Conservation (phyloP, 163 green algal species). For the Coccomyxa subellipsoidea region DNA sequence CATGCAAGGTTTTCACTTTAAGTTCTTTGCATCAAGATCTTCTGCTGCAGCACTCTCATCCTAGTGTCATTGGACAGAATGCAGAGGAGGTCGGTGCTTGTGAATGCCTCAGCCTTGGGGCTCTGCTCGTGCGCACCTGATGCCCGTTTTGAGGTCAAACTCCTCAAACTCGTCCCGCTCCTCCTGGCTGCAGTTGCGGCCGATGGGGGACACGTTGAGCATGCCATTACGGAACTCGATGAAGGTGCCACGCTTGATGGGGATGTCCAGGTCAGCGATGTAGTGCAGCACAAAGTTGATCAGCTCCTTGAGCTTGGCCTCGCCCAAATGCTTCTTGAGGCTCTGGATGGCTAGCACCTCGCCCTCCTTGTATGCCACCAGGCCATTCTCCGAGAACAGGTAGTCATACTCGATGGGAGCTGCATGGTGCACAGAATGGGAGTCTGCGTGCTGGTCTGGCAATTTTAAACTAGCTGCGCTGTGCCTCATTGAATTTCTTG, state of each 20-base stretch:
- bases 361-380: slow-evolving; percentile 92
- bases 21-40: no score
- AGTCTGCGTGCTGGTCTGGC: no score
- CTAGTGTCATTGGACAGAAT: no score
- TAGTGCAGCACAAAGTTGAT: slow-evolving; percentile 98
- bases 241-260: slow-evolving; percentile 98
- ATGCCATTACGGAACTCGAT: slow-evolving; percentile 99
- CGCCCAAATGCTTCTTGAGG: slow-evolving; percentile 84
- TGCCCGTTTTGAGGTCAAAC: slow-evolving; percentile 73
- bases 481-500: no score
- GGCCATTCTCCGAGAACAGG: slow-evolving; percentile 96
- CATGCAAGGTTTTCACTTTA: no score
- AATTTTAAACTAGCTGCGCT: no score
- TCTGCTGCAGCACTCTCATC: no score
- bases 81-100: neutral
- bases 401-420: slow-evolving; percentile 83
- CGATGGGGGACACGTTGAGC: slow-evolving; percentile 98
- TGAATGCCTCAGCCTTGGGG: neutral
- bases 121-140: slow-evolving; percentile 68
- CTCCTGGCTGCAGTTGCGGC: slow-evolving; percentile 95
- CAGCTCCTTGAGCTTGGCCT: slow-evolving; percentile 92
- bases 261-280: slow-evolving; percentile 96
- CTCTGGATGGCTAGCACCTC: slow-evolving; percentile 49
- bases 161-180: slow-evolving; percentile 96
- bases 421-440: slow-evolving; percentile 39